phyloP scores from a whole-genome alignment of 1,284 basidiomycete species.

The Blastosporella zonata region DNA sequence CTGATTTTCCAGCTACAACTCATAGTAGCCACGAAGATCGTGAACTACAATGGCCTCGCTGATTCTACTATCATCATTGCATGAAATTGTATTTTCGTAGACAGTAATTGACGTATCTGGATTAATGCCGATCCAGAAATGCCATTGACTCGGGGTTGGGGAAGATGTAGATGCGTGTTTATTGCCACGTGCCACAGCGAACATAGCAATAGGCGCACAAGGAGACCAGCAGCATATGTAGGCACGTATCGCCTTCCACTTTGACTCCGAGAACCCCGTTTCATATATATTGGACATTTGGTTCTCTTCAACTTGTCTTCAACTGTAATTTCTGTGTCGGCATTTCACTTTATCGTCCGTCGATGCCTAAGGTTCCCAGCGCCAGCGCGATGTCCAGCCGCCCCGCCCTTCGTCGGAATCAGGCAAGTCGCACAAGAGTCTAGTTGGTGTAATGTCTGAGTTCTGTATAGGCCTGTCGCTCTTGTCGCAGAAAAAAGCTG shows the following conservation, averaged over 20 bases:
- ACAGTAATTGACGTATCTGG: too few relatives aligned
- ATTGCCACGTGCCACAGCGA: conserved; percentile 12
- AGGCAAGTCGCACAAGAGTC: conserved; percentile 40
- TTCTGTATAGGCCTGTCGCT: conserved; percentile 61
- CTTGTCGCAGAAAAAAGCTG: conserved; percentile 77
- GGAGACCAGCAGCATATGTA: background rate
- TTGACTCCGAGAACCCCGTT: conserved; percentile 13
- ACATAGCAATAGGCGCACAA: conserved; percentile 3
- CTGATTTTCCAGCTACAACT: background rate
- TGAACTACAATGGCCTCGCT: background rate
- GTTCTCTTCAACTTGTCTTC: background rate
- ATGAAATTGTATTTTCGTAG: too few relatives aligned
- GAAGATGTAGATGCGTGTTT: conserved; percentile 4
- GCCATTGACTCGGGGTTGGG: background rate
- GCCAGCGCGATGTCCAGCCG: conserved; percentile 34
- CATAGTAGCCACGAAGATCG: background rate
- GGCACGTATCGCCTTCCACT: conserved; percentile 7
- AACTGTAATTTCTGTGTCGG: background rate
- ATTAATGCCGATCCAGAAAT: background rate
- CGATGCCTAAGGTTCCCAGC: conserved; percentile 64
- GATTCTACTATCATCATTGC: background rate
- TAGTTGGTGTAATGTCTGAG: background rate
- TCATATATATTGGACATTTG: background rate
- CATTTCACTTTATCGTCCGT: background rate
- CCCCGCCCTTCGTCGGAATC: conserved; percentile 74